These are phyloP conservation scores for Panus rudis DNA, from an alignment of 768 basidiomycete species.

Conservation along the genomic window DNA sequence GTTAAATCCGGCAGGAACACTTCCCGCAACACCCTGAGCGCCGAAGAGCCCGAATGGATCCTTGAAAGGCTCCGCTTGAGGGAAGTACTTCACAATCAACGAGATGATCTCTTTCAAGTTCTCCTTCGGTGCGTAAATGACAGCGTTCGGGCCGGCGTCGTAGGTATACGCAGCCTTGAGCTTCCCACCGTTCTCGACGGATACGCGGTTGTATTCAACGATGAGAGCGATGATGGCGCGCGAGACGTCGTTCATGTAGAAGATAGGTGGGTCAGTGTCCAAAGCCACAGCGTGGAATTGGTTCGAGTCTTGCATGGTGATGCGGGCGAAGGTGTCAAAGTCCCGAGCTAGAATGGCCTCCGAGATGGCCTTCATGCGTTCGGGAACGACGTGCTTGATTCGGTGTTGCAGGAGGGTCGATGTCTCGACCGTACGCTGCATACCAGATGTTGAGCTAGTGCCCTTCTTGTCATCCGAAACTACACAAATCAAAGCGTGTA, in stretches of 20 bases:
- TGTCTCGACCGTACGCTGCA: conserved; percentile 97
- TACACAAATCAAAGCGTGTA: conserved; percentile 96
- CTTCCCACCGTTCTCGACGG: conserved; percentile 46
- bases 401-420: conserved; percentile 84
- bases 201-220: conserved; percentile 86
- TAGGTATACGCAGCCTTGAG: conserved; percentile 96
- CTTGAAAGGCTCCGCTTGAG: conserved; percentile 68
- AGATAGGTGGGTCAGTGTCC: conserved; percentile 96
- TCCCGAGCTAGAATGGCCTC: conserved; percentile 71
- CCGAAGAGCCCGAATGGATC: conserved; percentile 66
- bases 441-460: conserved; percentile 89
- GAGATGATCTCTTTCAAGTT: conserved; percentile 75
- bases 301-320: conserved; percentile 98
- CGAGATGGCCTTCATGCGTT: conserved; percentile 77
- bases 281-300: conserved; percentile 98
- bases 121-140: conserved; percentile 81
- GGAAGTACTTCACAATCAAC: conserved; percentile 81
- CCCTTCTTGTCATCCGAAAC: conserved; percentile 96
- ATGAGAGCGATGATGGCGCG: conserved; percentile 88
- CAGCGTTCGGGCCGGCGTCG: conserved; percentile 97
- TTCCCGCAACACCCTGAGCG: conserved; percentile 36
- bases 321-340: conserved; percentile 81
- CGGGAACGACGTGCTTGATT: conserved; percentile 79
- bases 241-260: conserved; percentile 98
- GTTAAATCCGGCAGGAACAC: conserved; percentile 69